Evolutionary conservation across 331 rosid genomes (phyloP), one percentile per base, ranked within the genome.

Genomic region (Acacia concinna): DNA sequence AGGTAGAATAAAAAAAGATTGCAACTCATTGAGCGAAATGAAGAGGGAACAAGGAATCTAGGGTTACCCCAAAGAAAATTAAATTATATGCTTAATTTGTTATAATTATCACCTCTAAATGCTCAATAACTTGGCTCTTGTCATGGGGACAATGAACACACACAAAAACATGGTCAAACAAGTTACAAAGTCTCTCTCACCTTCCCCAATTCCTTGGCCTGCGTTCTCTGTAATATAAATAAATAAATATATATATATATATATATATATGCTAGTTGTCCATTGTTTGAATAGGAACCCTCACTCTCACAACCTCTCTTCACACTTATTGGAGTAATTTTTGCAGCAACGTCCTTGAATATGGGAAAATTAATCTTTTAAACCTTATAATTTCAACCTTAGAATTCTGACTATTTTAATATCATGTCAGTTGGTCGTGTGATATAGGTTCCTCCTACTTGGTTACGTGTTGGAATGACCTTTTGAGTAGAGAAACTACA

Each of bases 161-260:
- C 60, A 52, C 63, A 62, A 28, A 87, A 51, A 43, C 31, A 41
- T 78, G 85, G 89, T 83, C 89, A 86, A 86, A 74, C 67, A 77
- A 73, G 71, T 80, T 78, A 80, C 81, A 83, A 83, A 28, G 40
- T 78, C 82, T 75, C 51, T 44, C 59, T 20, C 89, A 82, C 90
- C 89, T 76, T 88, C 86, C 88, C 91, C 89, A 85, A 83, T 85
- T 86, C 83, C 85, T 87, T 91, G 93, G 90, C 97, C 84, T 89
- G 79, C 93, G 85, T 34, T 75, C 41, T 34, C 28, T 51, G 20
- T 86, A 82, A 82, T 85, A 88, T 68, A 41, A 49, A 68, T 30
- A n/a, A n/a, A n/a, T n/a, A n/a, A n/a, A n/a, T n/a, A n/a, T n/a
- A n/a, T n/a, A n/a, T n/a, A n/a, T n/a, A n/a, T n/a, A n/a, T n/a